Evolutionary conservation across 805 yeast genomes (phyloP).

Genomic region (Sugiyamaella smithiae): DNA sequence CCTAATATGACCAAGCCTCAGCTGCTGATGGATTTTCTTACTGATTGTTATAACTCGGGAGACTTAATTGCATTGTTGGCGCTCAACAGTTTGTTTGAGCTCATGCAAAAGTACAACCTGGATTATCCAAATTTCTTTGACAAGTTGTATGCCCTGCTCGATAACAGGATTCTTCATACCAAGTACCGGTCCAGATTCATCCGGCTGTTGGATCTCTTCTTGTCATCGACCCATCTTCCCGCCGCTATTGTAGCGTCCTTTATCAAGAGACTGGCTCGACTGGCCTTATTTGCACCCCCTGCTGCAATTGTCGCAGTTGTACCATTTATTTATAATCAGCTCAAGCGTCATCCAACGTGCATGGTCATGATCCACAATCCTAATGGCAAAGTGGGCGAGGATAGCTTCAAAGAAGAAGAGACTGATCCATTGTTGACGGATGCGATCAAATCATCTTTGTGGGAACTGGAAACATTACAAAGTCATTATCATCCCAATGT

Average conservation of each 20-base stretch:
- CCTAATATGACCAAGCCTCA: conserved; percentile 81
- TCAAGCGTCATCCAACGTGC: conserved; percentile 91
- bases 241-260: conserved; percentile 83
- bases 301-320: conserved; percentile 81
- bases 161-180: conserved; percentile 70
- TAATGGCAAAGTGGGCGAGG: conserved; percentile 37
- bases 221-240: conserved; percentile 84
- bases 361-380: conserved; percentile 75
- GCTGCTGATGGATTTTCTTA: conserved; percentile 85
- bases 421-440: conserved; percentile 71
- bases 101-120: conserved; percentile 76
- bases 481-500: conserved; percentile 94
- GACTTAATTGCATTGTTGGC: conserved; percentile 72
- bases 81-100: conserved; percentile 79
- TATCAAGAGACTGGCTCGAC: conserved; percentile 74
- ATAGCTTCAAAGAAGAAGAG: conserved; percentile 66
- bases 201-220: conserved; percentile 79
- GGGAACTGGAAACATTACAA: conserved; percentile 84
- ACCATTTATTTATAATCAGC: conserved; percentile 86
- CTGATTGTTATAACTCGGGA: conserved; percentile 71
- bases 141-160: conserved; percentile 77
- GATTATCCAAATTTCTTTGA: conserved; percentile 89
- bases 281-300: conserved; percentile 76
- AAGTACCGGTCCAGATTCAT: conserved; percentile 83
- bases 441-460: conserved; percentile 81